Conservation (phyloP, 148 eudicot genomes). For the Bassia scoparia region DNA sequence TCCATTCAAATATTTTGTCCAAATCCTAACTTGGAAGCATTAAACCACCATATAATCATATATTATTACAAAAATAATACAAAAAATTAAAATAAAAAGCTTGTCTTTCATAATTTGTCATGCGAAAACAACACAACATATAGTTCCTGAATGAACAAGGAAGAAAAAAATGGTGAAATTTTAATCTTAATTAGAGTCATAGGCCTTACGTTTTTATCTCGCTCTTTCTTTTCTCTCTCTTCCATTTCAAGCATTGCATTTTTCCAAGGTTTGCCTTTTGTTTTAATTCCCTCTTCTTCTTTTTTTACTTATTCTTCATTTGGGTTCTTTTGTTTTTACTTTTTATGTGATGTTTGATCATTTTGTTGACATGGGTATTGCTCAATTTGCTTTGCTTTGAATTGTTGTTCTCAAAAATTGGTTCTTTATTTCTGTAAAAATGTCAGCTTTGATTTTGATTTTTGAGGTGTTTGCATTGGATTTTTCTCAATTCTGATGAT, state of each 20-base stretch:
- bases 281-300: background rate
- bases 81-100: background rate
- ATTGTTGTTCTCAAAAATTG: background rate
- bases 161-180: conserved; percentile 1
- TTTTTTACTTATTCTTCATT: background rate
- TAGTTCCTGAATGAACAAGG: conserved; percentile 1
- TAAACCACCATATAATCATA: background rate
- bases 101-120: conserved; percentile 11
- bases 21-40: background rate
- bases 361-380: conserved; percentile 1
- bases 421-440: background rate
- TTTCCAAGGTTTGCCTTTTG: conserved; percentile 5
- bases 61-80: too few relatives aligned
- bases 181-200: background rate
- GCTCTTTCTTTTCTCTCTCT: conserved; percentile 19
- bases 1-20: background rate
- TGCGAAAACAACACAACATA: conserved; percentile 19
- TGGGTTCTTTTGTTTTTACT: background rate
- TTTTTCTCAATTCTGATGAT: conserved; percentile 9
- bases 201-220: conserved; percentile 28
- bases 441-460: background rate
- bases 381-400: background rate
- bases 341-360: conserved; percentile 1
- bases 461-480: conserved; percentile 3
- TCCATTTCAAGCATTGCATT: conserved; percentile 23